A percentile compares a stretch with the other conserved stretches of the same genome.
Conservation (phyloP, 192 early-diverging fungal genomes). For the Umbelopsis ramanniana region DNA sequence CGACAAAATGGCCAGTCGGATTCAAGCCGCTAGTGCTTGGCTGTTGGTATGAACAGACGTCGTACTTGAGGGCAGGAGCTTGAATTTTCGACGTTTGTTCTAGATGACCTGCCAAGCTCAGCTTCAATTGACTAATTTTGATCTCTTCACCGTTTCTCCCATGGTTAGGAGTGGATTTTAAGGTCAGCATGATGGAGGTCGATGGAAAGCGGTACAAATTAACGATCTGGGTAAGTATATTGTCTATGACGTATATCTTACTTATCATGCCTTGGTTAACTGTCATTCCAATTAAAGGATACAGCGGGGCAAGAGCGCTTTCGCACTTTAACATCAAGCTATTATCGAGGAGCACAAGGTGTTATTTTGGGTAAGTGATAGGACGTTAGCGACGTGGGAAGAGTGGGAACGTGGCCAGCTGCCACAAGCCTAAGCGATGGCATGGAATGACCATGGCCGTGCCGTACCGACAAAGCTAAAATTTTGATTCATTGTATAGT, state of each 20-base stretch:
- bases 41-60: background rate
- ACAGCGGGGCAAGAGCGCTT: slow-evolving; percentile 99
- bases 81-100: background rate
- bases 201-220: slow-evolving; percentile 93
- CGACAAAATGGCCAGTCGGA: no score
- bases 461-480: no score
- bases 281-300: slow-evolving; percentile 66
- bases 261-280: background rate
- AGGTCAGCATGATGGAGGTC: slow-evolving; percentile 87
- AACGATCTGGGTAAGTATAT: slow-evolving; percentile 83
- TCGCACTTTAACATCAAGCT: slow-evolving; percentile 94
- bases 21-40: background rate
- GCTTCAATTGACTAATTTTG: slow-evolving; percentile 6
- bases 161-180: slow-evolving; percentile 91
- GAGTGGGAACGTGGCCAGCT: background rate
- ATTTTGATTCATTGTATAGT: slow-evolving; percentile 52
- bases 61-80: background rate
- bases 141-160: background rate
- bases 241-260: background rate
- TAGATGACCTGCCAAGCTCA: background rate
- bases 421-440: background rate
- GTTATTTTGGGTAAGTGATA: slow-evolving; percentile 85
- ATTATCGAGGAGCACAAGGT: slow-evolving; percentile 97
- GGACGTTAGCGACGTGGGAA: background rate
- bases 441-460: no score